phyloP scores from a whole-genome alignment of 768 basidiomycete species.

The Lentinula edodes region DNA sequence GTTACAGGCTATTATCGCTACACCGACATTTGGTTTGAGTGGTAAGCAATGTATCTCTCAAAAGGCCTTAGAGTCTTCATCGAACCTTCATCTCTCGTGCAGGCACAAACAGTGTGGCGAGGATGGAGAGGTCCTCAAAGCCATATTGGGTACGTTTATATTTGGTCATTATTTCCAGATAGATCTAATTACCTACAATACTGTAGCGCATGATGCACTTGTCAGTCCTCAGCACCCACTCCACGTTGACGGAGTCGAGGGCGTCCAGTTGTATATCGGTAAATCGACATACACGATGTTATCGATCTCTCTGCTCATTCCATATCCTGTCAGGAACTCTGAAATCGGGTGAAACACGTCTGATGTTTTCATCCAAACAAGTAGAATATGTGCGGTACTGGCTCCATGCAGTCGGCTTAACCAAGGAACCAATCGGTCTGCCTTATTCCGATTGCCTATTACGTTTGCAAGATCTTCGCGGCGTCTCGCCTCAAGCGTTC shows the following conservation, averaged over 20 bases:
- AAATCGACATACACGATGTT: conserved; percentile 8
- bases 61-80: background rate
- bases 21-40: conserved; percentile 82
- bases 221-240: conserved; percentile 72
- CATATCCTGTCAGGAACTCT: conserved; percentile 46
- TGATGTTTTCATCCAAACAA: conserved; percentile 79
- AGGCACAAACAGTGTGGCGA: conserved; percentile 61
- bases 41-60: conserved; percentile 30
- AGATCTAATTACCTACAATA: background rate
- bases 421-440: conserved; percentile 57
- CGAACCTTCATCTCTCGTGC: conserved; percentile 6
- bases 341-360: conserved; percentile 66
- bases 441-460: conserved; percentile 78
- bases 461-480: conserved; percentile 49
- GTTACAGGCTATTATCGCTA: conserved; percentile 36
- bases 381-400: conserved; percentile 84
- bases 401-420: conserved; percentile 70
- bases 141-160: conserved; percentile 43
- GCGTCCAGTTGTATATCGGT: conserved; percentile 72
- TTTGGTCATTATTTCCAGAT: background rate
- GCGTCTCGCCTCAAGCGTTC: conserved; percentile 55
- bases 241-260: conserved; percentile 53
- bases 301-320: background rate
- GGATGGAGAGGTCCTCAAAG: conserved; percentile 61
- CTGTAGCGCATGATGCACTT: conserved; percentile 56